Base-by-base conservation (phyloP, 2,329 filamentous ascomycete genomes). In the Exophiala viscosa region DNA sequence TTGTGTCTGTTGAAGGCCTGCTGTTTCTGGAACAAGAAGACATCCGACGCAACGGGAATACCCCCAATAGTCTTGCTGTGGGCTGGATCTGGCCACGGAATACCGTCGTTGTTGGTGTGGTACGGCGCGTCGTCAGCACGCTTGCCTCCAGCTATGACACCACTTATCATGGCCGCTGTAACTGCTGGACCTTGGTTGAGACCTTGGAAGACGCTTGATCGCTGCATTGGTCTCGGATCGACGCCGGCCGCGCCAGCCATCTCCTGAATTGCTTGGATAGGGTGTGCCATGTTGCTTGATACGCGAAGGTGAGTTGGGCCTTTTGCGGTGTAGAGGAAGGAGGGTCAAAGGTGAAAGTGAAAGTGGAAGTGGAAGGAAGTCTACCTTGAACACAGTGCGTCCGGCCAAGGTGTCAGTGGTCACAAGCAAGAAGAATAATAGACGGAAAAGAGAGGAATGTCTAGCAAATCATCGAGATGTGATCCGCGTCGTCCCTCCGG, bases 1-100 rank as follows among this genome's bases (percentile, higher is more conserved):
- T 79, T 79, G n/a, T 74, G 77, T n/a, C 77, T 70, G 55, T 80
- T 80, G 69, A 80, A 80, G 14, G 72, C 70, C 64, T 80, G 77
- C 64, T 80, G 76, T 65, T 79, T 79, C 67, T 81, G 76, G 53
- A 80, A 70, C 20, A 80, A 66, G 58, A 78, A 77, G 0, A 73
- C 69, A 64, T 79, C 76, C 57, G 75, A 78, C 5, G 71, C 69
- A 0, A 80, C 62, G 0, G 77, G 77, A 39, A 80, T 71, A 3
- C 77, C 78, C 0, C 77, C 77, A 31, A 78, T 68, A 3, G 73
- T 80, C 69, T 79, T 79, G 67, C 76, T 79, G 61, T 79, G 76
- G 13, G 62, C 51, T 64, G 72, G 67, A 54, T 80, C 77, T 2
- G 76, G 77, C 48, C 72, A 76, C 0, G 77, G 78, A 36, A 75